A percentile compares a stretch with the other conserved stretches of the same genome.
phyloP scores from a whole-genome alignment of 352 stramenopile genomes.

The Pythium folliculosum region DNA sequence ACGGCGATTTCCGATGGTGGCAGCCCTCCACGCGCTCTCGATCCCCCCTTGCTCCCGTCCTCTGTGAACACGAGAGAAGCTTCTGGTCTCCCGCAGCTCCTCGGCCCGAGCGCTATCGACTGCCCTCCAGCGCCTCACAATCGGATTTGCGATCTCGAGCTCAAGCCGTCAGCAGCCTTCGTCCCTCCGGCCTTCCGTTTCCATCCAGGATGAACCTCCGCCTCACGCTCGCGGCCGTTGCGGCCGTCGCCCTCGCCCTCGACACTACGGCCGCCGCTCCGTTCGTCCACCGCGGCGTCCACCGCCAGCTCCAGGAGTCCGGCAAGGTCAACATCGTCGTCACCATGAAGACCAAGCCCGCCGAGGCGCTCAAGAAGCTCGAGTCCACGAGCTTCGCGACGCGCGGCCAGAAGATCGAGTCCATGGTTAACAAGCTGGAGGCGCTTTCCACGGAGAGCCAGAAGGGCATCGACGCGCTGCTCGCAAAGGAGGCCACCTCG shows the following conservation, averaged over 20 bases:
- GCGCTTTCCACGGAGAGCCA: background rate
- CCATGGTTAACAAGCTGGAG: constrained; percentile 12
- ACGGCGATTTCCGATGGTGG: too few species aligned
- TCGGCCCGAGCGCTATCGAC: too few species aligned
- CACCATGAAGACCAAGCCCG: constrained; percentile 3
- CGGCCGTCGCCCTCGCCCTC: background rate
- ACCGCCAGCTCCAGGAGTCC: constrained; percentile 6
- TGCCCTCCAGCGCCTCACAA: too few species aligned
- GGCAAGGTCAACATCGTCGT: constrained; percentile 17
- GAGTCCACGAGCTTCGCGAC: constrained; percentile 8
- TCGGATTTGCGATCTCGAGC: too few species aligned
- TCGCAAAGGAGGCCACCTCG: background rate
- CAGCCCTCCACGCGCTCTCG: too few species aligned
- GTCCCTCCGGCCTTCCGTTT: background rate
- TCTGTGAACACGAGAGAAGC: too few species aligned
- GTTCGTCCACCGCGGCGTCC: constrained; percentile 7
- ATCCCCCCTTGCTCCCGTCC: too few species aligned
- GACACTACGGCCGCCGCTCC: background rate
- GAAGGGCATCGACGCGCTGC: constrained; percentile 5
- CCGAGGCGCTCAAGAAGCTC: constrained; percentile 1
- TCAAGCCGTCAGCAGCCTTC: too few species aligned
- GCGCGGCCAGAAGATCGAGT: constrained; percentile 20
- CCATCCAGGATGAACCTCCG: constrained; percentile 8
- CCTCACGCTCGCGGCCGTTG: constrained; percentile 4
- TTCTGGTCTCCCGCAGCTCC: too few species aligned